Evolutionary conservation across 306 rosid genomes (phyloP).

Genomic region (Cercis canadensis): DNA sequence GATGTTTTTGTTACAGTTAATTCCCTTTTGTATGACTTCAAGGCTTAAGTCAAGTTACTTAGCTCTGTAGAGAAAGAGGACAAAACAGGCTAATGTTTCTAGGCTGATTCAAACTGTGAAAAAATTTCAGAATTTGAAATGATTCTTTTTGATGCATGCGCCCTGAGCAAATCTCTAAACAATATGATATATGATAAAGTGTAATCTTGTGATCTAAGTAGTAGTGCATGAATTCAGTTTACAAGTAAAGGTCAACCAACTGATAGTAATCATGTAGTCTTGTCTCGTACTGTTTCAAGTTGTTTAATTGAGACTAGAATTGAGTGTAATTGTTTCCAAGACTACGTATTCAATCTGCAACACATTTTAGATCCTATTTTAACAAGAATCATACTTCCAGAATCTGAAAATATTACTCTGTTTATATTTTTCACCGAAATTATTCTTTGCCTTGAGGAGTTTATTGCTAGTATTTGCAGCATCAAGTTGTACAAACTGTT

Average conservation of each 20-base stretch:
- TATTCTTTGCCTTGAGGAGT: not conserved
- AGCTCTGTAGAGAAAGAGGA: not conserved
- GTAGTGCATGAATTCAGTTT: not conserved
- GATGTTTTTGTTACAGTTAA: not conserved
- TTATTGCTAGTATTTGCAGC: not conserved
- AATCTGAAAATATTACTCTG: too few species aligned
- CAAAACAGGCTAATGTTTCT: not conserved
- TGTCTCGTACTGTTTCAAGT: too few species aligned
- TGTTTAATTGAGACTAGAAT: too few species aligned
- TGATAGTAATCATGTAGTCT: not conserved
- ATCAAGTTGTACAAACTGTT: not conserved
- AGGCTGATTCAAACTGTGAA: conserved; percentile 22
- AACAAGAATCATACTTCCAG: not conserved
- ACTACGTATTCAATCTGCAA: too few species aligned
- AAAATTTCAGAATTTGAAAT: conserved; percentile 5
- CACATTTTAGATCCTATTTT: not conserved
- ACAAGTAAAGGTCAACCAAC: not conserved
- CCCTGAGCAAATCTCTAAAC: not conserved
- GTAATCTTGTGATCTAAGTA: not conserved
- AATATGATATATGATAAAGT: not conserved
- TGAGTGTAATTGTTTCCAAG: too few species aligned
- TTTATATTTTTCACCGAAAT: not conserved
- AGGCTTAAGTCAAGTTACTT: not conserved
- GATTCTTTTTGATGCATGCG: not conserved
- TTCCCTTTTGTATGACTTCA: not conserved